These are phyloP conservation scores for Trichophyton mentagrophytes DNA, from an alignment of 2,329 filamentous ascomycete species.

Conservation along the genomic window DNA sequence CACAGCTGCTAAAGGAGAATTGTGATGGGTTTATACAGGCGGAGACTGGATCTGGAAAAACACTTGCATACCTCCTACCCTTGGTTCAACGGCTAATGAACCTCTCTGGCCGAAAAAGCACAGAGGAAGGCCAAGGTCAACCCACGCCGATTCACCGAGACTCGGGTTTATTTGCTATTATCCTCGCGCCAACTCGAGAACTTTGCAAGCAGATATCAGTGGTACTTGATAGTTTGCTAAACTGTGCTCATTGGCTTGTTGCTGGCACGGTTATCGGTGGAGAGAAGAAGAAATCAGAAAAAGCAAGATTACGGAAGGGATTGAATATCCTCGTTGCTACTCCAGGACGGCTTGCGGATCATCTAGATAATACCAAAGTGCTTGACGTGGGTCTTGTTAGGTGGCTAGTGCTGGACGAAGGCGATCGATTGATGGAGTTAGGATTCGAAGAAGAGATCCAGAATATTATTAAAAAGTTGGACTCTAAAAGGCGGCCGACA, in stretches of 20 bases:
- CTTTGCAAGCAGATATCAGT: constrained; percentile 84
- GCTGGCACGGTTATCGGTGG: constrained; percentile 69
- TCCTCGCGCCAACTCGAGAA: constrained; percentile 89
- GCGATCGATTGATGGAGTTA: constrained; percentile 95
- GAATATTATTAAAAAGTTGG: constrained; percentile 69
- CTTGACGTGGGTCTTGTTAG: constrained; percentile 78
- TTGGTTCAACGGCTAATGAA: constrained; percentile 79
- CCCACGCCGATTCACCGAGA: constrained; percentile 57
- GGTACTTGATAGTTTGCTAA: constrained; percentile 71
- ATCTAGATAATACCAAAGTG: constrained; percentile 81
- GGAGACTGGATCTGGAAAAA: constrained; percentile 95
- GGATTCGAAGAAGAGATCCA: constrained; percentile 92
- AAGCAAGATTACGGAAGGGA: constrained; percentile 83
- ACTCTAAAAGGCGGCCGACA: constrained; percentile 47
- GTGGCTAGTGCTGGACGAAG: constrained; percentile 91
- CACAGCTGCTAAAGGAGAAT: constrained; percentile 65
- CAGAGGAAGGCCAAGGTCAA: constrained; percentile 26
- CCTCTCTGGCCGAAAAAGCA: constrained; percentile 46
- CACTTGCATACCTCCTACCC: constrained; percentile 84
- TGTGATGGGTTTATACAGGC: constrained; percentile 92
- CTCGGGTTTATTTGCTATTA: constrained; percentile 81
- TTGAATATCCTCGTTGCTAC: constrained; percentile 94
- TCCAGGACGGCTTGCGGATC: constrained; percentile 79
- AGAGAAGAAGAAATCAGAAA: constrained; percentile 69
- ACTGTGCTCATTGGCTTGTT: constrained; percentile 89